These are phyloP conservation scores for Aspergillus avenaceus DNA, from an alignment of 495 filamentous ascomycete genomes.

Conservation along the genomic window DNA sequence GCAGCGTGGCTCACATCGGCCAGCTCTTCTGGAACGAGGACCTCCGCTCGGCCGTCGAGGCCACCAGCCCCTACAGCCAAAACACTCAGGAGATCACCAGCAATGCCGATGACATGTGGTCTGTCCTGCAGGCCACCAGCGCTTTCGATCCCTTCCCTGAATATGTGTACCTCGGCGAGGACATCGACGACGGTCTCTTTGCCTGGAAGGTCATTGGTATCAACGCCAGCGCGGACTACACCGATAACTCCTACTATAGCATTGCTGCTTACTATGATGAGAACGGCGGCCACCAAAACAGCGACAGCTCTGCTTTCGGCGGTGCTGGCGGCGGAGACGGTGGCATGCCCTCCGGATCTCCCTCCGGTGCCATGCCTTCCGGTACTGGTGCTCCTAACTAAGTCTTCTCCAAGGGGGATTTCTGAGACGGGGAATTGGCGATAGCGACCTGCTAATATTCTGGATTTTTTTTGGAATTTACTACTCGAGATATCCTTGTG, in stretches of 20 bases:
- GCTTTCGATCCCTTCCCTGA: constrained; percentile 35
- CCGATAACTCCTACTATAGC: constrained; percentile 35
- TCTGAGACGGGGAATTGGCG: no score
- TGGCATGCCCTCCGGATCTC: constrained; percentile 12
- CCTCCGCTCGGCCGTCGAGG: constrained; percentile 51
- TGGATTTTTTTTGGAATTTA: no score
- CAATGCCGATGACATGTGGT: constrained; percentile 44
- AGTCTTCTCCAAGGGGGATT: background rate
- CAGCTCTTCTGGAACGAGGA: constrained; percentile 63
- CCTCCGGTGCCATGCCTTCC: constrained; percentile 13
- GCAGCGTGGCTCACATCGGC: constrained; percentile 33
- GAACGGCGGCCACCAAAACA: constrained; percentile 28
- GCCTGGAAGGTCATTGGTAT: constrained; percentile 58
- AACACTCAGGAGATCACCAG: constrained; percentile 50
- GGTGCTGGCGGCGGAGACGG: constrained; percentile 17
- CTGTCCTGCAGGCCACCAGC: constrained; percentile 23
- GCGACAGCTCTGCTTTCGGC: constrained; percentile 14
- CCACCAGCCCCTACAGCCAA: constrained; percentile 49
- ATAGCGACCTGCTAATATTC: no score
- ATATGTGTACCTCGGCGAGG: constrained; percentile 44
- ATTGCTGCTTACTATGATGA: constrained; percentile 33
- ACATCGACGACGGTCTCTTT: constrained; percentile 46
- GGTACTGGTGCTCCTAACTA: constrained; percentile 5
- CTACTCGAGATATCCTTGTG: no score
- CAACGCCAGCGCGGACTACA: constrained; percentile 46